These are phyloP conservation scores for Astrothelium subdiscretum DNA, from an alignment of 495 filamentous ascomycete genomes.

Conservation along the genomic window DNA sequence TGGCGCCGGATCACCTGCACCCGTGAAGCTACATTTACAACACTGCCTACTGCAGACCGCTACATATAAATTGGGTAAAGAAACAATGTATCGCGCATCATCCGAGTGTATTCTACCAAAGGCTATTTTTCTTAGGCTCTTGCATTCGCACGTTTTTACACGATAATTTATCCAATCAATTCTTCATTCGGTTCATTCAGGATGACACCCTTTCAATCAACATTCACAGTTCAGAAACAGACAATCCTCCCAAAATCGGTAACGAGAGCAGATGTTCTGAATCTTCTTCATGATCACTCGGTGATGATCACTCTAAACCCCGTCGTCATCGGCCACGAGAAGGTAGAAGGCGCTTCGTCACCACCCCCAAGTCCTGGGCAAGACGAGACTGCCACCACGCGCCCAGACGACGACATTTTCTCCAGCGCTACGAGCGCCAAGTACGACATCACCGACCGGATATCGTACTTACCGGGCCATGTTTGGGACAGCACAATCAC, in stretches of 20 bases:
- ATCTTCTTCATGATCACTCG: neutral
- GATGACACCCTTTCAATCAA: neutral
- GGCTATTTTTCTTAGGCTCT: neutral
- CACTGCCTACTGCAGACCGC: too few species aligned
- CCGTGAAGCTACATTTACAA: neutral
- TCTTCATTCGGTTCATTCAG: neutral
- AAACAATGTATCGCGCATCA: neutral
- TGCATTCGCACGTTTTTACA: neutral
- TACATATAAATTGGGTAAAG: neutral
- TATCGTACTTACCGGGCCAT: slow-evolving; percentile 2
- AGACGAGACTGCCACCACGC: neutral
- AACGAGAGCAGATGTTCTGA: neutral
- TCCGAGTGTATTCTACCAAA: too few species aligned
- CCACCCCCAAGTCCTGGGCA: neutral
- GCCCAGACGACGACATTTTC: neutral
- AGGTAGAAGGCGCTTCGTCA: neutral
- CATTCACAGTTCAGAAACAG: neutral
- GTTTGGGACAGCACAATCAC: neutral
- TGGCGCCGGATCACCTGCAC: neutral
- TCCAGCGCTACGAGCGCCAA: neutral
- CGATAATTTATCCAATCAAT: neutral
- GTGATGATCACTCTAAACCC: neutral
- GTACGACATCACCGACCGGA: slow-evolving; percentile 2
- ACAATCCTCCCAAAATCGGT: neutral
- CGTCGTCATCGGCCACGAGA: neutral